Conservation (phyloP, 2,329 filamentous ascomycete genomes). For the Sporothrix euskadiensis region DNA sequence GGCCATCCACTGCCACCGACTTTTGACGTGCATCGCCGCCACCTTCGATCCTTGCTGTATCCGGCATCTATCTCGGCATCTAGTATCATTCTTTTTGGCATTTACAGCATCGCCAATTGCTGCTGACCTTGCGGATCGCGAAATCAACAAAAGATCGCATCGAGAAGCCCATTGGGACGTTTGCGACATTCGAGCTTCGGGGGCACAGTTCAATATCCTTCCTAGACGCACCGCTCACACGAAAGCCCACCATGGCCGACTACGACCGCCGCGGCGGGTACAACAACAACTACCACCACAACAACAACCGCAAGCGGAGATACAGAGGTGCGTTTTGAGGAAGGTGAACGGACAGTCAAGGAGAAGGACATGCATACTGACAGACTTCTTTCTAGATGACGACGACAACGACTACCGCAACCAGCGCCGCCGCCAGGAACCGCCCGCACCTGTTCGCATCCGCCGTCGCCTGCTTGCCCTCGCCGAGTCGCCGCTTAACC, state of each 20-base stretch:
- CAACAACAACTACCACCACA: slow-evolving; percentile 40
- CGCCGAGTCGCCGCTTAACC: slow-evolving; percentile 76
- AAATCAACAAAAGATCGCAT: neutral
- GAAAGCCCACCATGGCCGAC: slow-evolving; percentile 51
- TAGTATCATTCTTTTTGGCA: neutral
- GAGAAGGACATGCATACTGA: neutral
- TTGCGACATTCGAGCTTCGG: neutral
- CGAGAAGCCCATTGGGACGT: neutral
- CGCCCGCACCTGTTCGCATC: slow-evolving; percentile 67
- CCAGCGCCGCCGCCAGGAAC: slow-evolving; percentile 70
- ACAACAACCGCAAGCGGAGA: slow-evolving; percentile 65
- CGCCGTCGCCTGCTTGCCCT: slow-evolving; percentile 77
- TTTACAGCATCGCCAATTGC: neutral
- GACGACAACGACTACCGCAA: slow-evolving; percentile 78
- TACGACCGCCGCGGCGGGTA: slow-evolving; percentile 55
- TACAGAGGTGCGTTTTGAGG: slow-evolving; percentile 63
- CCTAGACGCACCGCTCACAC: neutral
- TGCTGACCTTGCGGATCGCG: neutral
- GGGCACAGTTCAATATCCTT: neutral
- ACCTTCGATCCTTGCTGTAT: neutral
- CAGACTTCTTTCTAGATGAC: slow-evolving; percentile 33
- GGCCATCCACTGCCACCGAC: neutral
- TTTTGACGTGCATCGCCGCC: neutral
- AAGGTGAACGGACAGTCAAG: neutral
- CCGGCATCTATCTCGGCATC: neutral